Conservation (phyloP, 257 asterid species). For the Solanum tacnaense region DNA sequence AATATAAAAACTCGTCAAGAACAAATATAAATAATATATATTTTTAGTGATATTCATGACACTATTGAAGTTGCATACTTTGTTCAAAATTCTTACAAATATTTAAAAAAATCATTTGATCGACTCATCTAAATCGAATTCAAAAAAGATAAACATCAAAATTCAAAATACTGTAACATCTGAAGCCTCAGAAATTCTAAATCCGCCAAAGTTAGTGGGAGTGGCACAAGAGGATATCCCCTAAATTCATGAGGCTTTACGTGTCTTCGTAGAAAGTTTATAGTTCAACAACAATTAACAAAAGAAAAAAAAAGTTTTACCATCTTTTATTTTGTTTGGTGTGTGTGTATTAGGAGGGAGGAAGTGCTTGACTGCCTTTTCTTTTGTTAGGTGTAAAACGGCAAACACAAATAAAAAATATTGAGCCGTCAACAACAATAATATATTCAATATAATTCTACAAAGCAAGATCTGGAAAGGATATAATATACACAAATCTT, state of each 20-base stretch:
- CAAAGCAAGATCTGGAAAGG: neutral
- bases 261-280: neutral
- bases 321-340: neutral
- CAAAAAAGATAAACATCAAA: rapidly evolving
- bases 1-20: too few species aligned
- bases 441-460: too few species aligned
- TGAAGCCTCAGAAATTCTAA: too few species aligned
- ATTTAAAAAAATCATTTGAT: neutral
- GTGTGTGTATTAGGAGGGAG: neutral
- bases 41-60: neutral
- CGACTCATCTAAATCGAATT: neutral
- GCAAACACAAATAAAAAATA: neutral
- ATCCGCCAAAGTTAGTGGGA: too few species aligned
- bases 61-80: neutral
- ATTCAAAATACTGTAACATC: too few species aligned
- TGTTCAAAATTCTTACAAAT: too few species aligned
- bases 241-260: neutral
- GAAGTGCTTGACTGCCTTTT: neutral
- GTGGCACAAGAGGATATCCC: neutral
- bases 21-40: too few species aligned
- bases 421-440: neutral
- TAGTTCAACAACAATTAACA: neutral
- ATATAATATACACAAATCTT: too few species aligned
- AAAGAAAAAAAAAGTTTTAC: neutral
- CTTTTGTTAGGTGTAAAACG: neutral